A percentile compares a stretch with the other conserved stretches of the same genome.
Conservation (phyloP, 257 asterid species). For the Solanum gandarillasii region DNA sequence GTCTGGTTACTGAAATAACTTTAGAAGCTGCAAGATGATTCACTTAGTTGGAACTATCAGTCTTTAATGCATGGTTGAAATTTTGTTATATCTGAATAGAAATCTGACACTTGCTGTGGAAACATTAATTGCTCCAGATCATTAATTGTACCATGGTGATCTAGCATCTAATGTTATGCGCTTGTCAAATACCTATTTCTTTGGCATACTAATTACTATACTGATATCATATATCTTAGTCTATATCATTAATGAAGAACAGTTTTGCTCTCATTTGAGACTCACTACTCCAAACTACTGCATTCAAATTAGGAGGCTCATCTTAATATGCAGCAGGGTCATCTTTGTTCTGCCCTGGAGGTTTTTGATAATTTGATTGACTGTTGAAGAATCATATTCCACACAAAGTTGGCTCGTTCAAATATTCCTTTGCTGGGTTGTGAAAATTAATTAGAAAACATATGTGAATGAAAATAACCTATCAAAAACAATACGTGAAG, state of each 20-base stretch:
- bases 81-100: background rate
- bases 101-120: background rate
- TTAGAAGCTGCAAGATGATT: background rate
- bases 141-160: background rate
- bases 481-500: background rate
- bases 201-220: background rate
- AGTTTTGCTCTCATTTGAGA: background rate
- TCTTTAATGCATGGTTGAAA: background rate
- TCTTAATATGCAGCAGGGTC: background rate
- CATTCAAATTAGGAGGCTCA: background rate
- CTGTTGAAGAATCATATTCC: background rate
- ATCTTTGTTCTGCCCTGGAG: background rate
- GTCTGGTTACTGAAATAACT: background rate
- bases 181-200: background rate
- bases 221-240: background rate
- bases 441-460: background rate
- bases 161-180: background rate
- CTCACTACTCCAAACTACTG: background rate
- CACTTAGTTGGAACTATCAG: background rate
- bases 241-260: background rate
- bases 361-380: background rate
- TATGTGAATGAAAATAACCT: background rate
- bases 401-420: background rate
- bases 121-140: background rate
- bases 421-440: background rate